These are phyloP conservation scores for Kregervanrija pseudodelftensis DNA, from an alignment of 805 yeast genomes.

Conservation along the genomic window DNA sequence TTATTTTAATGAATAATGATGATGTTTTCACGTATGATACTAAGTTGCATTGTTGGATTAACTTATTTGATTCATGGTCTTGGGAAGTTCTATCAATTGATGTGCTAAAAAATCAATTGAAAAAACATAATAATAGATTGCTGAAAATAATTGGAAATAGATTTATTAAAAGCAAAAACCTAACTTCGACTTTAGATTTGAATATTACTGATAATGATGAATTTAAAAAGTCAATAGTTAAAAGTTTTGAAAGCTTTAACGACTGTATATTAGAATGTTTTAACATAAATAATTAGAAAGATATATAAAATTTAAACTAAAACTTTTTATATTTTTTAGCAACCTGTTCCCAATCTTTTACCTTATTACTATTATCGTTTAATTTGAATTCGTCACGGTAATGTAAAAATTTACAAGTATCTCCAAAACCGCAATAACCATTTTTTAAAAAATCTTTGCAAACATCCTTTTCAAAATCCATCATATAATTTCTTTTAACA, in stretches of 20 bases:
- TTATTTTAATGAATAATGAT: conserved; percentile 31
- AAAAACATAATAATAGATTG: background rate
- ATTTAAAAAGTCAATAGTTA: background rate
- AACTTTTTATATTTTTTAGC: conserved; percentile 19
- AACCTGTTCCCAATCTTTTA: conserved; percentile 58
- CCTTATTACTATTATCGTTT: conserved; percentile 24
- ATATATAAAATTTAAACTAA: conserved; percentile 4
- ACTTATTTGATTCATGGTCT: conserved; percentile 35
- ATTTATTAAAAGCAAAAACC: background rate
- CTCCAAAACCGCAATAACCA: conserved; percentile 97
- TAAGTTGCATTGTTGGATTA: conserved; percentile 40
- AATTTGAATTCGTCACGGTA: conserved; percentile 76
- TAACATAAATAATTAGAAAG: conserved; percentile 3
- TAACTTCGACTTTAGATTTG: too few relatives aligned
- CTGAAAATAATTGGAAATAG: conserved; percentile 1
- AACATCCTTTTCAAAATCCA: conserved; percentile 88
- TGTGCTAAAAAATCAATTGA: background rate
- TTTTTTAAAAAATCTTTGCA: conserved; percentile 88
- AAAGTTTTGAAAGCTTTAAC: conserved; percentile 2
- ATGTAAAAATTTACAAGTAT: conserved; percentile 90
- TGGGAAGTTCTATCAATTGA: conserved; percentile 3
- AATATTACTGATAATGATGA: too few relatives aligned
- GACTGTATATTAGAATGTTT: conserved; percentile 6
- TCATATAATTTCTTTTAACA: conserved; percentile 57
- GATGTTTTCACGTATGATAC: conserved; percentile 38